phyloP scores from a whole-genome alignment of 2,329 filamentous ascomycete genomes.

The Aspergillus caelatus region DNA sequence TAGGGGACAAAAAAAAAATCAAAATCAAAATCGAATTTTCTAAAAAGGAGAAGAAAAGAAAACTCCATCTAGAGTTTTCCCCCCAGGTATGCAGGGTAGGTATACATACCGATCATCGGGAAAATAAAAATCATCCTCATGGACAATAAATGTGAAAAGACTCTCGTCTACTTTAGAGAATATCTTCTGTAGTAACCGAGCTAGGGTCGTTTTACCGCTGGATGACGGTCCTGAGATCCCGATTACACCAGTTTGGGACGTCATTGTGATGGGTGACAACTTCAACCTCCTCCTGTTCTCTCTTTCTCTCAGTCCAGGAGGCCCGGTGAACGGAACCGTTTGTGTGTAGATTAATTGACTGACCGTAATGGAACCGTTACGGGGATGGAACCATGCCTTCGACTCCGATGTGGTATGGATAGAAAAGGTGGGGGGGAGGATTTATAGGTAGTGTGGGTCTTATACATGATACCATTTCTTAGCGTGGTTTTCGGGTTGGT shows the following conservation, averaged over 20 bases:
- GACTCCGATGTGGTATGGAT: not conserved
- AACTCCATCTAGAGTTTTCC: not conserved
- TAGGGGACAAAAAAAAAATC: no score
- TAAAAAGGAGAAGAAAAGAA: not conserved
- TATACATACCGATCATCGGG: slow-evolving; percentile 63
- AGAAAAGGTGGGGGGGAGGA: not conserved
- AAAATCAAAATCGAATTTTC: no score
- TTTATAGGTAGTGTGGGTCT: not conserved
- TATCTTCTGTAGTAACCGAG: slow-evolving; percentile 78
- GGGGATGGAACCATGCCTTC: not conserved
- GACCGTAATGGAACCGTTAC: not conserved
- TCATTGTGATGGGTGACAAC: not conserved
- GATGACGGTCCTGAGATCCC: slow-evolving; percentile 89
- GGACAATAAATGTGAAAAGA: slow-evolving; percentile 70
- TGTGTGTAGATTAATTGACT: not conserved
- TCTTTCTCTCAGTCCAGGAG: not conserved
- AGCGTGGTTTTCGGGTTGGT: not conserved
- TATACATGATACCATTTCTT: not conserved
- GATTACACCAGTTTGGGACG: slow-evolving; percentile 58
- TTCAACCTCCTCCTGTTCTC: not conserved
- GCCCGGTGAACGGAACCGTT: not conserved
- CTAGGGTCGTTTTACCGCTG: slow-evolving; percentile 92
- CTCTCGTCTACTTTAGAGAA: slow-evolving; percentile 57
- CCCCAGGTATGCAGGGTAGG: not conserved
- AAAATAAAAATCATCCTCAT: slow-evolving; percentile 95